Evolutionary conservation across 257 asterid genomes (phyloP).

Genomic region (Jacaranda copaia): DNA sequence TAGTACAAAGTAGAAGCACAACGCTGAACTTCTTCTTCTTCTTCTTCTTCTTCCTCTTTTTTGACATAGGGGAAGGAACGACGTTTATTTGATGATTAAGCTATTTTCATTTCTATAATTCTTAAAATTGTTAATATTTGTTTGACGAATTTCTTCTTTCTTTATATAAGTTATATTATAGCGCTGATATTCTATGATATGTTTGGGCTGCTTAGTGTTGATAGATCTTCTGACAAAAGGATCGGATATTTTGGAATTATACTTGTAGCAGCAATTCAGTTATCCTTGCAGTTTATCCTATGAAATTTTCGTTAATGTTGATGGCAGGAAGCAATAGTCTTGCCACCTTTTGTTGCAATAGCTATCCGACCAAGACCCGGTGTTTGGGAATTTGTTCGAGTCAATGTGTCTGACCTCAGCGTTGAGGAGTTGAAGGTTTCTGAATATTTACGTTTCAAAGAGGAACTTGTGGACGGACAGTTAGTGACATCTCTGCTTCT

Average conservation of each 20-base stretch:
- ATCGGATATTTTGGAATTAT: neutral
- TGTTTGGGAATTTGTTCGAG: constrained; percentile 98
- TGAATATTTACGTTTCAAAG: constrained; percentile 86
- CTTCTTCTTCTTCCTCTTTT: too few species aligned
- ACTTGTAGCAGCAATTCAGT: neutral
- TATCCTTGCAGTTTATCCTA: neutral
- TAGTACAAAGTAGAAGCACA: neutral
- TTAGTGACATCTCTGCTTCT: constrained; percentile 49
- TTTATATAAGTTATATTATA: neutral
- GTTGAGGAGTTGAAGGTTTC: constrained; percentile 89
- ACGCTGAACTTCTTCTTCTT: neutral
- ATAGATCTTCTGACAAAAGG: neutral
- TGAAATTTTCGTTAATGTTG: constrained; percentile 23
- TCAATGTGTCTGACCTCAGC: constrained; percentile 80
- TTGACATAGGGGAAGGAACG: too few species aligned
- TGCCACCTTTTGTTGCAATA: constrained; percentile 95
- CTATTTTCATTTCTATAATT: neutral
- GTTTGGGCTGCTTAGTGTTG: neutral
- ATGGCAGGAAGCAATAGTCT: constrained; percentile 88
- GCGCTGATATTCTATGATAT: neutral
- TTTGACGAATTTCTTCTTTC: neutral
- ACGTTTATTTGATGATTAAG: constrained; percentile 6
- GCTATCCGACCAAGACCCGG: constrained; percentile 99
- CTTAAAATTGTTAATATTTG: neutral
- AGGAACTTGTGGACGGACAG: constrained; percentile 90